Evolutionary conservation across 345 rosid species (phyloP), one percentile per base, ranked within the genome.

Genomic region (Eutrema yunnanense): DNA sequence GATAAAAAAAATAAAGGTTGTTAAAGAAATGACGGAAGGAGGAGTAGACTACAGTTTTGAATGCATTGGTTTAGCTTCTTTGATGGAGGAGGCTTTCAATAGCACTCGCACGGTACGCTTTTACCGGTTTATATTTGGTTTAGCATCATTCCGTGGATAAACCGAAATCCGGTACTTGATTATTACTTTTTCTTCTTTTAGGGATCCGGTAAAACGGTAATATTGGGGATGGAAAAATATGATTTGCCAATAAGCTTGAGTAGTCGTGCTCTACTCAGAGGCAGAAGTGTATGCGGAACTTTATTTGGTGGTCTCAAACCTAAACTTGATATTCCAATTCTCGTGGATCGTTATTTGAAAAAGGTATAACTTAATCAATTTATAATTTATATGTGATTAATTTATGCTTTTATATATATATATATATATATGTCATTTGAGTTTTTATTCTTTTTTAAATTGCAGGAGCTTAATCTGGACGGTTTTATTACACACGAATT

Each of bases 11-110:
- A n/a, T n/a, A 22, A 29, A 87, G 96, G 88, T 87, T 13, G 86
- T 87, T 7, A 78, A 67, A 36, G 91, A 86, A 72, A 82, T 84
- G 76, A 86, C 93, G 2, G 81, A 73, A 6, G 86, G 83, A n/a
- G 97, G 93, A 41, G 92, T 84, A 27, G 96, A 91, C 62, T 91
- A 86, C 33, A 83, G 88, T 86, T 91, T 91, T 14, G 96, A 88
- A 71, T 89, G 96, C 72, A 66, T 91, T 68, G 95, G 97, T 11
- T 76, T 84, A 61, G 76, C 87, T 6, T 84, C 93, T 0, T 38
- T 72, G 6, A 82, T 84, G 91, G 55, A 62, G 5, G 88, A 83
- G 0, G 92, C 93, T 76, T 83, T 89, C 71, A 58, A 9, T 4
- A 81, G 95, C 77, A 84, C 73, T 68, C 80, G 87, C 12, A 43